Base-by-base conservation (phyloP, 768 basidiomycete genomes). In the Cystofilobasidium ferigula region DNA sequence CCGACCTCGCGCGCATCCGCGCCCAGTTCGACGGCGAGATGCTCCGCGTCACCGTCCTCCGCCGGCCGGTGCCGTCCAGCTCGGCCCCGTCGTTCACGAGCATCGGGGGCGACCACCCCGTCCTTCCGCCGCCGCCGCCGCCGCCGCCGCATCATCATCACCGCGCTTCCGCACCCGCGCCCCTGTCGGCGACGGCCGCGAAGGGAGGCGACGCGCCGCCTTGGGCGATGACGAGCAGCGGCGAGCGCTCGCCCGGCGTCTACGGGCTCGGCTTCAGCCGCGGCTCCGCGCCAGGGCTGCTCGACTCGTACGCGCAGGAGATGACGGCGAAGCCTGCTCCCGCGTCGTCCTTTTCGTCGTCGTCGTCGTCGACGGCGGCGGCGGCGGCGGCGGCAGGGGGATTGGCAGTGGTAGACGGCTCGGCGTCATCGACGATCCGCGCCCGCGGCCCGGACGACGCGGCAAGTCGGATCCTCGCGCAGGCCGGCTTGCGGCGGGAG, bases 1-100 rank as follows among this genome's bases (percentile, higher is more conserved):
- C 62, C 34, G 51, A 63, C 57, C 26, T 68, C 14, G 24, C 45
- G 2, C 42, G 38, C 56, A 68, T 68, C 35, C 38, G 45, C 20
- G 67, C 67, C 20, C 67, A 68, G 61, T 68, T 62, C 35, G 61
- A 62, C 48, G 61, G 61, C 35, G n/a, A 30, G 47, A 34, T 53
- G 35, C 61, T 62, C 30, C 32, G 36, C 9, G 61, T 62, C 1
- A 62, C 61, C 48, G 61, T 62, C 36, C n/a, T 35, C 12, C 61
- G 61, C 9, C 61, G 48, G 26, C 47, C 47, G 4, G 51, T 8
- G 10, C 28, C 6, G 22, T n/a, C 45, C 5, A 18, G 18, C 28
- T 28, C 51, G 12, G 30, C 12, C 26, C 12, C 18, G 30, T 32
- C 51, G 30, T 54, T 54, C 51, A 54, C 51, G 28, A 47, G 26